A percentile compares a stretch with the other conserved stretches of the same genome.
phyloP scores from a whole-genome alignment of 345 rosid species.

The Pistacia integerrima region DNA sequence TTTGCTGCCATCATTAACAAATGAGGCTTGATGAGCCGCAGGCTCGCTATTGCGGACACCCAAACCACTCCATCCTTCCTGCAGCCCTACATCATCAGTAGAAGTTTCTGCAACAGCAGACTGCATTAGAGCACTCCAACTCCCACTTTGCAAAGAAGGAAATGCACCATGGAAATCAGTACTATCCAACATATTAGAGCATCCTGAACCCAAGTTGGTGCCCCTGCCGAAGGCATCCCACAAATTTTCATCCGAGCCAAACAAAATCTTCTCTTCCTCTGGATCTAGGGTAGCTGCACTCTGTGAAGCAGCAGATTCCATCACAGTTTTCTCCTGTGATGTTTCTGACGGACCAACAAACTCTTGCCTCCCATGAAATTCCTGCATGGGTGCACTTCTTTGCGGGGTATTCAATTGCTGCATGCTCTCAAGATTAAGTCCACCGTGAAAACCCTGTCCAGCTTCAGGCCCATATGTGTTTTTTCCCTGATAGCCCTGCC shows the following conservation, averaged over 20 bases:
- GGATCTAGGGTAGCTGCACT: slow-evolving; percentile 81
- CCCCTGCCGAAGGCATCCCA: slow-evolving; percentile 82
- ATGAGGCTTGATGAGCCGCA: slow-evolving; percentile 30
- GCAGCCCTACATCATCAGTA: slow-evolving; percentile 47
- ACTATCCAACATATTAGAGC: slow-evolving; percentile 44
- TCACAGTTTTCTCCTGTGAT: slow-evolving; percentile 39
- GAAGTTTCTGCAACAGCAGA: slow-evolving; percentile 96
- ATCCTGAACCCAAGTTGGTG: slow-evolving; percentile 44
- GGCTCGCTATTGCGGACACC: slow-evolving; percentile 33
- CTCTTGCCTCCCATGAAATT: slow-evolving; percentile 42
- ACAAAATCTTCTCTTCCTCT: slow-evolving; percentile 83
- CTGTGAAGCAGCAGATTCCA: slow-evolving; percentile 43
- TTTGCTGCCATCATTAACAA: slow-evolving; percentile 34
- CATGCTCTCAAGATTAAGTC: slow-evolving; percentile 44
- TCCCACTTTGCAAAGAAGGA: slow-evolving; percentile 87
- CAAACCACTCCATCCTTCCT: slow-evolving; percentile 64
- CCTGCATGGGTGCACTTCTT: slow-evolving; percentile 40
- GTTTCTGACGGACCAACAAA: slow-evolving; percentile 41
- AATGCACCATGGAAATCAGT: slow-evolving; percentile 49
- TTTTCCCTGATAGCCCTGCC: slow-evolving; percentile 52
- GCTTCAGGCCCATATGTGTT: slow-evolving; percentile 34
- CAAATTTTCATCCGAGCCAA: slow-evolving; percentile 79
- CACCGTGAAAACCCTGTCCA: slow-evolving; percentile 44
- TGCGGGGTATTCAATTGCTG: slow-evolving; percentile 45
- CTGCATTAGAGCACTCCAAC: slow-evolving; percentile 99